Conservation (phyloP, 129 eudicot species). For the Tanacetum coccineum region DNA sequence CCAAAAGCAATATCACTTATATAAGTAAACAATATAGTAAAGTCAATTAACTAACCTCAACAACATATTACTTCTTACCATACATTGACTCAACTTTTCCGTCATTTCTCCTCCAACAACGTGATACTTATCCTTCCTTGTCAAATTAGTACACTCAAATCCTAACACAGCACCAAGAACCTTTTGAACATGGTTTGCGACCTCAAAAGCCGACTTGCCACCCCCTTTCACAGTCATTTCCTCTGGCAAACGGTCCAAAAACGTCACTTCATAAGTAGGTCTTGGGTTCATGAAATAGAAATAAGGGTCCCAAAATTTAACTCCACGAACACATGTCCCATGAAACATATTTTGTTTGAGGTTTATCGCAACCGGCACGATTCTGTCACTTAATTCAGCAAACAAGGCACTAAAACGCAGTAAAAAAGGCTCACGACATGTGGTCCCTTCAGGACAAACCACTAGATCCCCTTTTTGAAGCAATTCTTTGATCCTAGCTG, state of each 20-base stretch:
- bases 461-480: conserved; percentile 79
- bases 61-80: conserved; percentile 41
- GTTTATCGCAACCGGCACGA: conserved; percentile 81
- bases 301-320: conserved; percentile 85
- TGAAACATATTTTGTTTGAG: conserved; percentile 66
- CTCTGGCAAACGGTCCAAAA: conserved; percentile 66
- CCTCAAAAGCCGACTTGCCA: conserved; percentile 67
- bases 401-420: conserved; percentile 71
- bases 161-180: conserved; percentile 56
- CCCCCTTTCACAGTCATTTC: conserved; percentile 69
- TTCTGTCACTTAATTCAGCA: conserved; percentile 70
- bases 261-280: conserved; percentile 75
- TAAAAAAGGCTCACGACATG: conserved; percentile 69
- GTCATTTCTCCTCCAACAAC: conserved; percentile 91
- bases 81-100: conserved; percentile 91
- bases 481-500: conserved; percentile 55
- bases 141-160: conserved; percentile 84
- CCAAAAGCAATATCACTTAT: no score
- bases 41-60: no score
- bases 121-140: conserved; percentile 88
- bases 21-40: conserved; percentile 26
- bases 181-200: conserved; percentile 87
- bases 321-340: conserved; percentile 78
- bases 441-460: conserved; percentile 82
- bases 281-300: conserved; percentile 83